Base-by-base conservation (phyloP, 805 yeast genomes). In the Komagataella populi region DNA sequence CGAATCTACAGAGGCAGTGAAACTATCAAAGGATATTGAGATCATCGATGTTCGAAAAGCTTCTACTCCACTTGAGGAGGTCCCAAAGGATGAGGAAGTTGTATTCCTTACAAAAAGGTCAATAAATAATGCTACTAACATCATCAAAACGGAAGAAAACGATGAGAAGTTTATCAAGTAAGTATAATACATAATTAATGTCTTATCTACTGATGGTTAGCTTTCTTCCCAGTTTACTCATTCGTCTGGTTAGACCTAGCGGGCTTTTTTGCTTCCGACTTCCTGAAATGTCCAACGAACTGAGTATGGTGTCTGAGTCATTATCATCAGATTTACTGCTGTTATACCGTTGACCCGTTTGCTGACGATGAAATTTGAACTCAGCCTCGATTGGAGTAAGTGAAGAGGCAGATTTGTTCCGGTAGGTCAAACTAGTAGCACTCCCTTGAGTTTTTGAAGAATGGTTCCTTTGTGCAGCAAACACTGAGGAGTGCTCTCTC, bases 11-110 rank as follows among this genome's bases (percentile, higher is more conserved):
- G 57, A 55, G 2, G 51, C 56, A 45, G 88, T 85, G 3, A 81
- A 76, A 56, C 73, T 84, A 55, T 71, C 93, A 0, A 72, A 70
- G 5, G 83, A 83, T 57, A 77, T 86, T 17, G 78, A 77, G 57
- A 68, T 79, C 16, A 66, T 76, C 12, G 80, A 76, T 48, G 72
- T 70, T 6, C 58, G 61, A 49, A 54, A 59, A 43, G 59, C 63
- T 4, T 49, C 52, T 20, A 45, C 48, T n/a, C 60, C 61, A 6
- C 51, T 62, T 43, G 30, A 49, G 1, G 53, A 50, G 22, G 24
- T 48, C 8, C 56, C 59, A 0, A 62, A 63, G 53, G 55, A 54
- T 8, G 66, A 62, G 46, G 59, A 55, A 22, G 49, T 56, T 30
- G 14, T 30, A 10, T 30, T 30, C 39, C 39, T 30, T 10, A 6